Evolutionary conservation across 2,329 filamentous ascomycete genomes (phyloP), one percentile per base, ranked within the genome.

Genomic region (Pseudogymnoascus sp.): DNA sequence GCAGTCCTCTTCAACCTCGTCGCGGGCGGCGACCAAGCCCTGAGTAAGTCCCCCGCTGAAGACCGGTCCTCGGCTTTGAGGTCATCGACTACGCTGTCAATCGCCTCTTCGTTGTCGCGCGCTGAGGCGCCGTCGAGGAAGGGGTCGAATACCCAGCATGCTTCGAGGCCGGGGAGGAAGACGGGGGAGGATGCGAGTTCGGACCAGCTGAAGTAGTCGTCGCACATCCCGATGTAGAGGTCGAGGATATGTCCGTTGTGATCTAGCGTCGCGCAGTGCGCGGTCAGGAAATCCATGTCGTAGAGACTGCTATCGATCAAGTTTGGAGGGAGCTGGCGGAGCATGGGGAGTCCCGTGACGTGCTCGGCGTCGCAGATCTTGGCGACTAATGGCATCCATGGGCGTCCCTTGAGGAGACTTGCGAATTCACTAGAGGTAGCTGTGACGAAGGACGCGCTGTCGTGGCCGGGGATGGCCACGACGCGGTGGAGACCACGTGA

Each of bases 401-500:
- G 67, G 18, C 82, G 77, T 0, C 79, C 81, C 44, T 74, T 76
- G 2, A 86, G 75, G 6, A 84, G 74, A 31, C 75, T 73, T 2
- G 75, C 74, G 67, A 86, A 86, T 0, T 82, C 77, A 62, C 74
- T 75, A 25, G 75, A 75, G 11, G 86, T 78, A 23, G 82, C 82
- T 16, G 67, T 70, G 10, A 70, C 74, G 68, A 86, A 84, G 0
- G 82, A 80, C 31, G 76, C 72, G 46, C 79, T 78, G 64, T 80
- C 78, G 2, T 75, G 76, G 16, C 81, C 82, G 46, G 77, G 76
- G 11, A 86, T 77, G 7, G 79, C 81, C 16, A 86, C 76, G 73
- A 84, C 81, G 64, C 80, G 81, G 67, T 86, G 84, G 50, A 86
- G 77, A 2, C 84, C 84, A 14, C 84, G 81, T 12, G 84, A 86